A percentile compares a stretch with the other conserved stretches of the same genome.
phyloP scores from a whole-genome alignment of 1,284 basidiomycete genomes.

The Cryptococcus jaspeensis region DNA sequence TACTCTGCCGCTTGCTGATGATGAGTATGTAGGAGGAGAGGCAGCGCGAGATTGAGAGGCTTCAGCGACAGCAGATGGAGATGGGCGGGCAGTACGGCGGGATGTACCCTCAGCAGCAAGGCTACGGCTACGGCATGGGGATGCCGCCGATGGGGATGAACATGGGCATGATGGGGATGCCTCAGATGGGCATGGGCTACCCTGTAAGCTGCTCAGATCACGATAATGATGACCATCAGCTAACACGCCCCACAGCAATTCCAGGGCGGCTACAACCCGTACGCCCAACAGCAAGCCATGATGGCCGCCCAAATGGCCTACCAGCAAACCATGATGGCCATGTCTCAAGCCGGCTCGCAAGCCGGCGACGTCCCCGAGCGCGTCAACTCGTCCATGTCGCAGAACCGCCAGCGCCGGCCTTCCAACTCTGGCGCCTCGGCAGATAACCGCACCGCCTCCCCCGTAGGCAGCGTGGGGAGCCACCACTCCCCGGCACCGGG shows the following conservation, averaged over 20 bases:
- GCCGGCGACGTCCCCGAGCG: slow-evolving; percentile 55
- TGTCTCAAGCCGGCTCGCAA: slow-evolving; percentile 74
- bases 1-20: not conserved
- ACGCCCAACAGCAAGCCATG: slow-evolving; percentile 72
- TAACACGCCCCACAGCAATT: slow-evolving; percentile 57
- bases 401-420: not conserved
- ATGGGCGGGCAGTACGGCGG: slow-evolving; percentile 66
- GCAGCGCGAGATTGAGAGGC: slow-evolving; percentile 85
- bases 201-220: slow-evolving; percentile 17
- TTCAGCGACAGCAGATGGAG: slow-evolving; percentile 83
- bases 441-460: slow-evolving; percentile 15
- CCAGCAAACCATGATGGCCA: slow-evolving; percentile 74
- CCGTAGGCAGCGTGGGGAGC: slow-evolving; percentile 15
- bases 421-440: not conserved
- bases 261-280: slow-evolving; percentile 57
- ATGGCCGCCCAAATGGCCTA: slow-evolving; percentile 89
- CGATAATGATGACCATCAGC: not conserved
- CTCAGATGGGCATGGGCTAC: slow-evolving; percentile 54
- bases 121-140: slow-evolving; percentile 25
- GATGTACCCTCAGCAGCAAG: slow-evolving; percentile 21
- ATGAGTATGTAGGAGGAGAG: slow-evolving; percentile 66
- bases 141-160: slow-evolving; percentile 38
- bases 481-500: not conserved
- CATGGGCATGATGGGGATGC: slow-evolving; percentile 58
- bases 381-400: slow-evolving; percentile 13